phyloP scores from a whole-genome alignment of 208 protist species.

The Acanthamoeba comandoni region DNA sequence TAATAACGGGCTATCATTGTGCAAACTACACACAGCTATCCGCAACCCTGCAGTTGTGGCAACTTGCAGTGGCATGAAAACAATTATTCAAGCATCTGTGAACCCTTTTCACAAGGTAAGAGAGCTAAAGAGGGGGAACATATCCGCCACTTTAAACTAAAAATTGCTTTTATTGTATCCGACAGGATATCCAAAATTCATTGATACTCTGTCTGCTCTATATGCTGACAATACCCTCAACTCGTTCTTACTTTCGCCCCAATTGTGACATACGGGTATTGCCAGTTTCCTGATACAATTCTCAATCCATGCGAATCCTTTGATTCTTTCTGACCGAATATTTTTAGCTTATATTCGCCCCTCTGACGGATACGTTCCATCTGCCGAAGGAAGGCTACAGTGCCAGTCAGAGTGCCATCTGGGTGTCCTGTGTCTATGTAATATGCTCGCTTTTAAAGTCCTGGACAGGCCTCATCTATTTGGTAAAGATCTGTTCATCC shows the following conservation, averaged over 20 bases:
- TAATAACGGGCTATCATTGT: not conserved
- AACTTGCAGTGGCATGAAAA: conserved; percentile 34
- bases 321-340: not conserved
- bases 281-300: not conserved
- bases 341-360: conserved; percentile 28
- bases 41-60: conserved; percentile 14
- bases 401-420: not conserved
- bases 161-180: not conserved
- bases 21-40: not conserved
- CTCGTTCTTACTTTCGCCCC: conserved; percentile 43
- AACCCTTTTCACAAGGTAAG: conserved; percentile 30
- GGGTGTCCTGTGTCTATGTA: conserved; percentile 26
- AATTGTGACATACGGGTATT: conserved; percentile 23
- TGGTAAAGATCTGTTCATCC: not conserved
- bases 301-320: not conserved
- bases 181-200: conserved; percentile 26
- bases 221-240: conserved; percentile 23
- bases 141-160: not conserved
- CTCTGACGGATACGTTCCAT: conserved; percentile 53
- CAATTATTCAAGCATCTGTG: conserved; percentile 23
- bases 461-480: conserved; percentile 49
- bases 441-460: conserved; percentile 30
- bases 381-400: conserved; percentile 16
- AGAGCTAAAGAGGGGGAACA: not conserved
- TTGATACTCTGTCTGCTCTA: conserved; percentile 59